Base-by-base conservation (phyloP, 129 eudicot species). In the Deinandra increscens region DNA sequence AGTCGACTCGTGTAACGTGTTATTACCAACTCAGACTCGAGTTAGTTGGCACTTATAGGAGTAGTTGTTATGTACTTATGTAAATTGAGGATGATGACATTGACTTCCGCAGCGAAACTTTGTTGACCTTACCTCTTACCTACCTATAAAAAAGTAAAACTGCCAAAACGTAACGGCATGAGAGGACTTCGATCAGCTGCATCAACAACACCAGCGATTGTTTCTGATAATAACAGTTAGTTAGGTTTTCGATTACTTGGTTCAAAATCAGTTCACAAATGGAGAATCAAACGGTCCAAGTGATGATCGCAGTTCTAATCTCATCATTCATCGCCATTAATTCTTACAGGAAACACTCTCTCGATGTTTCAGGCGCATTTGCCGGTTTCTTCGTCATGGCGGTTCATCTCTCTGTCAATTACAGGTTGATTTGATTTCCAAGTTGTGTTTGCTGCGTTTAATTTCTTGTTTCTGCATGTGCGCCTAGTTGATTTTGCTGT, bases 361-460 rank as follows among this genome's bases (percentile, higher is more conserved):
- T 89, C 9, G 83, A 89, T 78, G 75, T 93, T 64, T 89, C 99
- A 13, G 99, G 99, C 37, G 90, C 99, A 4, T 5, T 93, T 42
- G 67, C 79, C 34, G 99, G 99, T 7, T 85, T 93, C 69, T 42
- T 86, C 18, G 97, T 89, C 46, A 83, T 93, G 97, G 26, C 85
- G 43, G 73, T 89, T 68, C 99, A 93, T 71, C 22, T 93, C 14
- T 83, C 92, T 17, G 82, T 82, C 62, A 83, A 83, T 80, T 85
- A 84, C 84, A 93, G 98, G 98, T 85, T 5, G 18, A 33, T 34
- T 54, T 13, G 17, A 1, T 12, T 17, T 36, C 53, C 0, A 13
- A 18, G n/a, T 38, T 48, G 34, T 76, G 31, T 45, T 6, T 34
- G n/a, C 18, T 50, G 4, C 17, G 19, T 12, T 34, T 53, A 12